Percentiles rank a stretch among this genome's conserved stretches.
Conservation (phyloP, 1,139 yeast species). For the Lodderomyces jiufengensis region DNA sequence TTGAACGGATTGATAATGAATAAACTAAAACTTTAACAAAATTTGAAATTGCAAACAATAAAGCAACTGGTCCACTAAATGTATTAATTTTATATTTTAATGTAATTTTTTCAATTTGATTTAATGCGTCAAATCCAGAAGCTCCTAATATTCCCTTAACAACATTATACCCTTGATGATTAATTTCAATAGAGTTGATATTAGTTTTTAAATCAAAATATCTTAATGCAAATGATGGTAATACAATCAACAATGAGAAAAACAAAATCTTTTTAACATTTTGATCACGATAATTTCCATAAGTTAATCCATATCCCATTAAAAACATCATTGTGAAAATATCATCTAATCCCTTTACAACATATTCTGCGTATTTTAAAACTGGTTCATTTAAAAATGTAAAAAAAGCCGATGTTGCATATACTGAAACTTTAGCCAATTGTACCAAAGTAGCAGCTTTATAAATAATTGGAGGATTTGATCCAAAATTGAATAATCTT, state of each 20-base stretch:
- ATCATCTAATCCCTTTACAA: constrained; percentile 8
- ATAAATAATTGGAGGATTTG: constrained; percentile 2
- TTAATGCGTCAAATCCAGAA: constrained; percentile 8
- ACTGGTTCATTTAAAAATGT: constrained; percentile 5
- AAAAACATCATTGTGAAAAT: constrained; percentile 9
- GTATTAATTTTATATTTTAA: constrained; percentile 2
- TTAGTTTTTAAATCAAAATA: constrained; percentile 10
- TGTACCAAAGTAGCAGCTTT: constrained; percentile 3
- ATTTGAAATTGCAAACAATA: constrained; percentile 8
- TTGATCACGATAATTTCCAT: neutral
- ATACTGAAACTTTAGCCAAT: constrained; percentile 4
- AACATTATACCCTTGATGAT: constrained; percentile 7
- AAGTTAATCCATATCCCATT: constrained; percentile 10
- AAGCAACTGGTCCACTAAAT: constrained; percentile 5
- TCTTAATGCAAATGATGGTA: constrained; percentile 8
- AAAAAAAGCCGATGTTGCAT: constrained; percentile 1
- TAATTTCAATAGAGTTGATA: constrained; percentile 5
- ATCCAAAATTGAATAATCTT: constrained; percentile 2
- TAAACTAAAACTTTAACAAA: constrained; percentile 6
- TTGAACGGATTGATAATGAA: constrained; percentile 5
- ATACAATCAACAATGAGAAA: constrained; percentile 4
- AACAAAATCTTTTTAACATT: constrained; percentile 4
- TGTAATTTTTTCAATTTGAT: constrained; percentile 3
- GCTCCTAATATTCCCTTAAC: constrained; percentile 10
- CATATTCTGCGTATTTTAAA: constrained; percentile 6